Evolutionary conservation across 345 rosid species (phyloP).

Genomic region (Euclidium syriacum): DNA sequence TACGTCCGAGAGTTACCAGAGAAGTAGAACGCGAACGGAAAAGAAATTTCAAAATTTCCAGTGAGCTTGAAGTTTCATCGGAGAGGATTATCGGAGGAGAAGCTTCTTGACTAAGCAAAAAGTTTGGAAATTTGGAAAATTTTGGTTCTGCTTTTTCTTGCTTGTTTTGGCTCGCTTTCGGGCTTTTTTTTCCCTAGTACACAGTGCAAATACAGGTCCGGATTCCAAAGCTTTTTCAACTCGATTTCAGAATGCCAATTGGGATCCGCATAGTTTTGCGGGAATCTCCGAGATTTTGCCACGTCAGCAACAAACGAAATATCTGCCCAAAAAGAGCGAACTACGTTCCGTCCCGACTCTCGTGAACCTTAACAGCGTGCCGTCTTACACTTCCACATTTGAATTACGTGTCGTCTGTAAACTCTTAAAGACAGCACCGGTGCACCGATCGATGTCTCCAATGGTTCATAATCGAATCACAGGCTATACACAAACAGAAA

Average conservation of each 20-base stretch:
- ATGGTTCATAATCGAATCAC: no score
- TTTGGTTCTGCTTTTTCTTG: constrained; percentile 13
- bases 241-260: constrained; percentile 11
- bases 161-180: constrained; percentile 33
- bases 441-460: no score
- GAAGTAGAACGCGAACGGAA: not conserved
- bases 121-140: constrained; percentile 5
- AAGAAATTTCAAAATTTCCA: not conserved
- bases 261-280: constrained; percentile 31
- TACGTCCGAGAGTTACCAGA: constrained; percentile 1
- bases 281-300: constrained; percentile 27
- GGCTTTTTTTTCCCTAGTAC: not conserved
- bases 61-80: constrained; percentile 1
- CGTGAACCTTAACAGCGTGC: no score
- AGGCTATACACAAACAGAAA: not conserved
- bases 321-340: constrained; percentile 20
- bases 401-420: no score
- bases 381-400: no score
- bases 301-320: constrained; percentile 14
- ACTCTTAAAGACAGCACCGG: no score
- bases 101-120: constrained; percentile 23
- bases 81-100: constrained; percentile 1
- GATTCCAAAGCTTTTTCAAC: constrained; percentile 14
- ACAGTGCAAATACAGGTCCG: constrained; percentile 21
- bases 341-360: no score